These are phyloP conservation scores for Chlamydomonas eustigma DNA, from an alignment of 139 green algal species.

Conservation along the genomic window DNA sequence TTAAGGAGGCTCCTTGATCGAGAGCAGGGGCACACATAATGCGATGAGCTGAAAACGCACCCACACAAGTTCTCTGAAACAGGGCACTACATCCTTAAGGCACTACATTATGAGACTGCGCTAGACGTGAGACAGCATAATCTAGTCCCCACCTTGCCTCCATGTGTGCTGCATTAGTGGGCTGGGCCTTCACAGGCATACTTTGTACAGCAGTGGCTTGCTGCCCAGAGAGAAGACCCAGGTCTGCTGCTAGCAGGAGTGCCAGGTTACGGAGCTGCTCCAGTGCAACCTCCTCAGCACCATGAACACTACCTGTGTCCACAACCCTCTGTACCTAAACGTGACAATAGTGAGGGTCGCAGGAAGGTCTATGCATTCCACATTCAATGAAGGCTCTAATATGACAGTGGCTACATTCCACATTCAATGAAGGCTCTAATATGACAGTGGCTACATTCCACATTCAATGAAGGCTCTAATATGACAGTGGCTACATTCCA, in stretches of 20 bases:
- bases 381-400: background rate
- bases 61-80: background rate
- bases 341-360: background rate
- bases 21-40: background rate
- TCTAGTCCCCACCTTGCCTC: background rate
- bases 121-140: background rate
- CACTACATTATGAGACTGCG: background rate
- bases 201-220: background rate
- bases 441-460: background rate
- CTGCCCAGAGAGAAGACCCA: background rate
- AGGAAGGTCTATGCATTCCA: background rate
- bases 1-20: background rate
- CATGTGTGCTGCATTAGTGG: background rate
- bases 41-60: background rate
- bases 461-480: background rate
- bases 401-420: background rate
- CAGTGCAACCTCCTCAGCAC: slow-evolving; percentile 6
- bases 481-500: background rate
- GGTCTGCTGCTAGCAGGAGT: slow-evolving; percentile 9
- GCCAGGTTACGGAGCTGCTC: slow-evolving; percentile 16
- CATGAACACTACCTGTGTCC: slow-evolving; percentile 6
- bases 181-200: background rate
- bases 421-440: background rate
- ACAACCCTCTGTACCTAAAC: slow-evolving; percentile 21
- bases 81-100: background rate